Conservation (phyloP, 129 eudicot genomes). For the Chrysanthemum lavandulifolium region DNA sequence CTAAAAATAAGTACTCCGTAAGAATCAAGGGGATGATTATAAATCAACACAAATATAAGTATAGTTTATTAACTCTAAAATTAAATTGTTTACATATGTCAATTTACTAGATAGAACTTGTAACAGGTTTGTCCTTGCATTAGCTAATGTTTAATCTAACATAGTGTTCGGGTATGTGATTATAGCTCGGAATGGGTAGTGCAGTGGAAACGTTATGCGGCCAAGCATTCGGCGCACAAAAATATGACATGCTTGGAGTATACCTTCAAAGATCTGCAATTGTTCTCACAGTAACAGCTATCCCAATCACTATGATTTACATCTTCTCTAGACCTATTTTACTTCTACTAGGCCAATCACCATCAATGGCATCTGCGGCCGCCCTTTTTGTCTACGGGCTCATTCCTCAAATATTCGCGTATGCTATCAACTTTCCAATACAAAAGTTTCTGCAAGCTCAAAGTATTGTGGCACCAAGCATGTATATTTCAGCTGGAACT, state of each 20-base stretch:
- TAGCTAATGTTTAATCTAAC: not conserved
- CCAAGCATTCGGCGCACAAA: conserved; percentile 71
- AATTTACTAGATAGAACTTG: not conserved
- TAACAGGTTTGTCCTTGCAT: not conserved
- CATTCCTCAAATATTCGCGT: conserved; percentile 77
- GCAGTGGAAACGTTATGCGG: conserved; percentile 86
- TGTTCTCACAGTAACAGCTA: conserved; percentile 48
- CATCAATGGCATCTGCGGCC: conserved; percentile 52
- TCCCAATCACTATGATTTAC: conserved; percentile 54
- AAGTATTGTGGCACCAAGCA: conserved; percentile 68
- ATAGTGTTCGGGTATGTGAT: not conserved
- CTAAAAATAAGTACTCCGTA: too few species aligned
- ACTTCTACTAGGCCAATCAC: conserved; percentile 51
- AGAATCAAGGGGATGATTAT: too few species aligned
- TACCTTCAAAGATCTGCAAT: conserved; percentile 75
- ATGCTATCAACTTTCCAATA: conserved; percentile 72
- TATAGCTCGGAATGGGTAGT: conserved; percentile 91
- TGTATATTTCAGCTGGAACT: conserved; percentile 59
- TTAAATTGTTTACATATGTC: too few species aligned
- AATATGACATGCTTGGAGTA: conserved; percentile 70
- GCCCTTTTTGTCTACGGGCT: conserved; percentile 68
- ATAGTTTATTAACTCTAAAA: too few species aligned
- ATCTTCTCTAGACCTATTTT: conserved; percentile 48
- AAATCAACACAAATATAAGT: too few species aligned
- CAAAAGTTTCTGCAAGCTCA: conserved; percentile 80